Base-by-base conservation (phyloP, 192 early-diverging fungal species). In the Linderina pennispora region DNA sequence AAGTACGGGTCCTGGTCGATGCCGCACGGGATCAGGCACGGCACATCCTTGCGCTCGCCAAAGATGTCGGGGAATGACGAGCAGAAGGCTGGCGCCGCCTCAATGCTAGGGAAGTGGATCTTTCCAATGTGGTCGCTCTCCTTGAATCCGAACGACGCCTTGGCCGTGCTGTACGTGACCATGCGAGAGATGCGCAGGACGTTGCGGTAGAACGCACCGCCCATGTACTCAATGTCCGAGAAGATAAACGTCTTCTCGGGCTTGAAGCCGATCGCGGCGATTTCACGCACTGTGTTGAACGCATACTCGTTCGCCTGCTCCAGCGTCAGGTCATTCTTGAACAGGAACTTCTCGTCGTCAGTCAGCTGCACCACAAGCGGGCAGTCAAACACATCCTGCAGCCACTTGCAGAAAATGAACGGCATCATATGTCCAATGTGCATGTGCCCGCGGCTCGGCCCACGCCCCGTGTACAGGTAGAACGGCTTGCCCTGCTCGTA, bases 1-100 rank as follows among this genome's bases (percentile, higher is more conserved):
- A 99, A 99, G 74, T 99, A 99, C 39, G 96, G 96, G 58, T 99
- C 96, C 68, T 98, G 96, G 64, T 99, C 96, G 60, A 99, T 94
- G 35, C 91, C 94, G 56, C 93, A 97, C 18, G 96, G 96, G 52
- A 99, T 97, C 73, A 99, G 73, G 61, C 90, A 92, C 5, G 96
- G 94, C 50, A 97, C 84, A 53, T 99, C 91, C 35, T 64, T 78
- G 53, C 87, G 88, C 16, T 57, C 56, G 21, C 96, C 96, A 76
- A 97, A 99, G 43, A 99, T 99, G 39, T 86, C 79, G 13, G 94
- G 94, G 78, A 99, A 99, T 4, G 86, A 76, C 67, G 90, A 94
- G 53, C 89, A 91, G 58, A 99, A 87, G 4, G 94, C 89, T 7
- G 96, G 96, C 2, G 96, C 88, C 9, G 90, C 87, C 77, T 99